Evolutionary conservation across 768 basidiomycete genomes (phyloP), one percentile per base, ranked within the genome.

Genomic region (Trametes cinnabarina): DNA sequence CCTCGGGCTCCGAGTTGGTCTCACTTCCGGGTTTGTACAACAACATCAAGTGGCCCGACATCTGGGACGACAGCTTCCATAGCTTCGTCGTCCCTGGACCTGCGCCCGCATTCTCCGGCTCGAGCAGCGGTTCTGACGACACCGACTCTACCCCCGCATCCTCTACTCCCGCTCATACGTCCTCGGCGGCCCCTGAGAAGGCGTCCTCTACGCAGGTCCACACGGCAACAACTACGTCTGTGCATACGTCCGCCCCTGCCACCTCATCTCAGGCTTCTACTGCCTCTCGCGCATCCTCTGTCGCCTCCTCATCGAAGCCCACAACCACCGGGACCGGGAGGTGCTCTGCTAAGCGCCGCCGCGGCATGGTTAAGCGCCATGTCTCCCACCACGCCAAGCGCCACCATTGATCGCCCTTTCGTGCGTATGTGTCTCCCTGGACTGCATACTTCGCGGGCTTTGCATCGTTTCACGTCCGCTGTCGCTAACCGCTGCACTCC

Each of bases 11-110:
- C 4, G 55, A 59, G 7, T 55, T 69, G 7, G 68, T 67, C 32
- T 51, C 53, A 26, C 64, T 71, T 28, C 68, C 66, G 8, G 69
- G 68, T 17, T 53, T 71, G 30, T 71, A 71, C 63, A 47, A 62
- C 51, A 59, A 43, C 60, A 30, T 60, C 51, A 42, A 61, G 30
- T 71, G 48, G 47, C 69, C 69, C 23, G 66, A 71, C 42, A 69
- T 71, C 51, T 71, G 65, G 65, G 20, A 28, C 2, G 63, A 62
- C 43, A 60, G 43, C 51, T 66, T 69, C 55, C 57, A 59, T 22
- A 55, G 52, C 42, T 67, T 68, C 51, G 55, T 55, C n/a, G 50
- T 63, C 23, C 65, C 70, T 23, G 68, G 69, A 23, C 68, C 68
- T 30, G 53, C 63, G 23, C 44, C 63, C 35, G 65, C 60, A 12